Base-by-base conservation (phyloP, 2,329 filamentous ascomycete species). In the Reticulascus tulasneorum region DNA sequence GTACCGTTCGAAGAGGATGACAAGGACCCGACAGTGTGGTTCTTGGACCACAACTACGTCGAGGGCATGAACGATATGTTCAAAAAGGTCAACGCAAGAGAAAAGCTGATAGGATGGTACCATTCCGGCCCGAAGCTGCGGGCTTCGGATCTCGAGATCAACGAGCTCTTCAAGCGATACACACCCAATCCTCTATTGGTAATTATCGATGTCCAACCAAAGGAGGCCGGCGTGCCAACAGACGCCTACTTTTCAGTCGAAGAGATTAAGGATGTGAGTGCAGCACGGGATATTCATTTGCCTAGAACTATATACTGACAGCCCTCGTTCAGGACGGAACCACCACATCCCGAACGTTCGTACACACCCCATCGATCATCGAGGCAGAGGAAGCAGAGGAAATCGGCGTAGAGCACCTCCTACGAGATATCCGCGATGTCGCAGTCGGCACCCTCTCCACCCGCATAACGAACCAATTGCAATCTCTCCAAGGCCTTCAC, bases 11-110 rank as follows among this genome's bases (percentile, higher is more conserved):
- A 98, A 66, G 93, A 98, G 70, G 93, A 98, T 62, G 93, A 96
- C 56, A 95, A 94, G 68, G 90, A 98, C 60, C 91, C 91, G 4
- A 94, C 91, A 23, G 93, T 98, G 59, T 98, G 93, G 93, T 98
- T 97, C 62, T 70, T 98, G 48, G 93, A 98, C 63, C 93, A 98
- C 76, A 97, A 97, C 77, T 98, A 96, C 58, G 86, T 98, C 64
- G 93, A 98, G 67, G 87, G 84, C 52, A 98, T 98, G 93, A 94
- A 93, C 69, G 93, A 97, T 66, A 98, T 98, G 93, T 98, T 98
- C 78, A 98, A 98, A 75, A 97, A 97, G 71, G 90, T 98, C 75
- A 98, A 98, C 71, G 93, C 93, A 44, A 77, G 87, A 47, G 93
- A 98, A 72, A 97, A 97, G 80, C 77, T 98, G 62, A 94, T 98